Conservation (phyloP, 768 basidiomycete genomes). For the Serendipita sp. region DNA sequence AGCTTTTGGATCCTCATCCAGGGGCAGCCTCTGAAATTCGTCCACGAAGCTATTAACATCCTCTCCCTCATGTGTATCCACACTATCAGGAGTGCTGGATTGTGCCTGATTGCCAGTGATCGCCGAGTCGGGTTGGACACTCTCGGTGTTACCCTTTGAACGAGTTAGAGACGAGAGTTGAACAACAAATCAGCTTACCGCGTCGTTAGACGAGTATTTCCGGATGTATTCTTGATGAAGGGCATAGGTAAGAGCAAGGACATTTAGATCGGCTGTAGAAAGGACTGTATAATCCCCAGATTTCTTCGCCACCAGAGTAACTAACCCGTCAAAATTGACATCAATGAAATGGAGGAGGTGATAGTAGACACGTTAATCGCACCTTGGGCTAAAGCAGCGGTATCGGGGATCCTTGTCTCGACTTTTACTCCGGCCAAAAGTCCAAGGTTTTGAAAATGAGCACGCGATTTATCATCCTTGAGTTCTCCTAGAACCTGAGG, state of each 20-base stretch:
- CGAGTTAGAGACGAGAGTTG: neutral
- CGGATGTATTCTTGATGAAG: constrained; percentile 33
- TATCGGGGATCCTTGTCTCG: constrained; percentile 52
- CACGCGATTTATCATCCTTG: constrained; percentile 72
- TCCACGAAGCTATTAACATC: constrained; percentile 29
- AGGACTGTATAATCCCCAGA: constrained; percentile 92
- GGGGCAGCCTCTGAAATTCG: constrained; percentile 25
- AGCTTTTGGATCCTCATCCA: constrained; percentile 13
- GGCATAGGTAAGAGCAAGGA: constrained; percentile 76
- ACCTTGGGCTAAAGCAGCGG: constrained; percentile 39
- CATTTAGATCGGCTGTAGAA: constrained; percentile 78
- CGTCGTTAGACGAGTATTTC: neutral
- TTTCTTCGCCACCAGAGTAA: constrained; percentile 82
- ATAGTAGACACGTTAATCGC: constrained; percentile 14
- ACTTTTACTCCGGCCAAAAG: constrained; percentile 63
- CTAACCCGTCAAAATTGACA: constrained; percentile 28
- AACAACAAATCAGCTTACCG: neutral
- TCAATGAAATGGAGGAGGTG: neutral
- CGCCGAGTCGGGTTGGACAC: too few relatives aligned
- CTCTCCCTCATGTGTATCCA: constrained; percentile 11
- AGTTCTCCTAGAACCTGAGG: constrained; percentile 84
- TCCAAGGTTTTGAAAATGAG: constrained; percentile 70
- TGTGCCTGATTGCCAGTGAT: too few relatives aligned
- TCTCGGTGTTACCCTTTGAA: too few relatives aligned
- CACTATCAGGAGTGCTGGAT: too few relatives aligned